phyloP scores from a whole-genome alignment of 371 early-diverging fungal genomes.

The Mucor saturninus region DNA sequence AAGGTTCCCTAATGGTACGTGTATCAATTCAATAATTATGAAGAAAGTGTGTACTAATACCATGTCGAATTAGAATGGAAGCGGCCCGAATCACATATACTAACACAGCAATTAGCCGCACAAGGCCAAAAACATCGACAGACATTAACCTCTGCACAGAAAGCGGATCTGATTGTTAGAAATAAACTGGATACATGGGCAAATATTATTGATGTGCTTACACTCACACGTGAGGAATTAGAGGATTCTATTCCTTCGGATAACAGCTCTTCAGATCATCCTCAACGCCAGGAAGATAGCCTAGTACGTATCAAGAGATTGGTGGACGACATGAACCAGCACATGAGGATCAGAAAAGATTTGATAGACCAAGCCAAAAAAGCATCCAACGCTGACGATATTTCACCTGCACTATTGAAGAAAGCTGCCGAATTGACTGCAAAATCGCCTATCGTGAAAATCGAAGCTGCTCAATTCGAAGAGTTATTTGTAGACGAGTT shows the following conservation, averaged over 20 bases:
- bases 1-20: conserved; percentile 47
- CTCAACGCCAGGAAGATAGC: not conserved
- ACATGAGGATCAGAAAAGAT: conserved; percentile 31
- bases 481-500: conserved; percentile 73
- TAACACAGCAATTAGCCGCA: conserved; percentile 67
- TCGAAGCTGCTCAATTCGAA: conserved; percentile 84
- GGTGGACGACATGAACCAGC: conserved; percentile 41
- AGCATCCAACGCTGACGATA: conserved; percentile 74
- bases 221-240: conserved; percentile 40
- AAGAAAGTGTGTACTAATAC: not conserved
- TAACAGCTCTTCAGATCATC: not conserved
- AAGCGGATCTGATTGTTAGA: conserved; percentile 68
- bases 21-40: too few relatives aligned
- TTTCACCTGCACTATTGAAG: conserved; percentile 55
- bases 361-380: conserved; percentile 37
- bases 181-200: conserved; percentile 68
- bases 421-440: conserved; percentile 56
- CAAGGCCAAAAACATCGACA: conserved; percentile 67
- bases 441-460: conserved; percentile 67
- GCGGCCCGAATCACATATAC: conserved; percentile 61
- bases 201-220: conserved; percentile 48
- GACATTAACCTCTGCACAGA: conserved; percentile 69
- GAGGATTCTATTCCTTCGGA: conserved; percentile 37
- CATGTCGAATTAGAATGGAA: conserved; percentile 52
- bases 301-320: conserved; percentile 27